Conservation (phyloP, 441 rosid species). For the Erysimum cheiri region DNA sequence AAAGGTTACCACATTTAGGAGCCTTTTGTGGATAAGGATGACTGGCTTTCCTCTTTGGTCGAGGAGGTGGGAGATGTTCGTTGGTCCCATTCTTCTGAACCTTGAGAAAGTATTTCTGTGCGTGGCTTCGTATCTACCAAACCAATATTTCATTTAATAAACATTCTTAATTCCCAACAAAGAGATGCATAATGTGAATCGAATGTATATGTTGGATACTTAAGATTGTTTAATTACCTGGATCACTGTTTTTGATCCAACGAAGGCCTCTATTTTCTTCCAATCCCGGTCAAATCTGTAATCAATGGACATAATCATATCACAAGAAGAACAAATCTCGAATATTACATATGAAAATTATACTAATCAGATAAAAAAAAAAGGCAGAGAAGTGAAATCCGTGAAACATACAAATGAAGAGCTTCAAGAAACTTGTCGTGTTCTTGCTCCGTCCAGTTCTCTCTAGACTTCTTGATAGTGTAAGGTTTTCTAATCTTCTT, state of each 20-base stretch:
- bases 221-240: constrained; percentile 57
- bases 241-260: constrained; percentile 90
- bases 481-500: constrained; percentile 91
- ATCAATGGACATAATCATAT: not conserved
- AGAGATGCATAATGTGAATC: no score
- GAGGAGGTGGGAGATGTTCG: constrained; percentile 96
- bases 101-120: constrained; percentile 86
- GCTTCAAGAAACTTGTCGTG: constrained; percentile 97
- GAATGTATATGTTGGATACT: not conserved
- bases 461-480: constrained; percentile 88
- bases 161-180: not conserved
- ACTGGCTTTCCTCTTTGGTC: constrained; percentile 90
- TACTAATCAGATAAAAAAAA: not conserved
- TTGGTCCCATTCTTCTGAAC: constrained; percentile 85
- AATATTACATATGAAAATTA: not conserved
- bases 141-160: constrained; percentile 23
- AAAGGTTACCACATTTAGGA: constrained; percentile 58
- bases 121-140: constrained; percentile 93
- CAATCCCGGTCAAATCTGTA: constrained; percentile 92
- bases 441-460: constrained; percentile 96
- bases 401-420: constrained; percentile 68
- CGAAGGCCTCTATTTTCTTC: constrained; percentile 95
- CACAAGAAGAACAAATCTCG: not conserved
- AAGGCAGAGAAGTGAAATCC: not conserved
- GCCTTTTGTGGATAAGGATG: constrained; percentile 96